These are phyloP conservation scores for Conidiobolus incongruus DNA, from an alignment of 371 early-diverging fungal genomes.

Conservation along the genomic window DNA sequence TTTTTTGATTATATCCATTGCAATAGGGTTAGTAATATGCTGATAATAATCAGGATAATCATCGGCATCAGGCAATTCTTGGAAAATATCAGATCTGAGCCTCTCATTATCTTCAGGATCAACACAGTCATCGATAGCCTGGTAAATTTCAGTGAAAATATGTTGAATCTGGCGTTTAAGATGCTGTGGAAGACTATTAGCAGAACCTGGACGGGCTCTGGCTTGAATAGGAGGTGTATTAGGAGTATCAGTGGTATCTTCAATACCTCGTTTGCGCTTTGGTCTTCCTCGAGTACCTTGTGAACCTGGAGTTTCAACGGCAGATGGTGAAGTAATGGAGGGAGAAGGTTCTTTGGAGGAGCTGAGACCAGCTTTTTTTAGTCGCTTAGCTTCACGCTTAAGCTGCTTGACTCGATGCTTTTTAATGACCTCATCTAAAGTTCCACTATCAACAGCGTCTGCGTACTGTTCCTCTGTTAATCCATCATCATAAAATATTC, in stretches of 20 bases:
- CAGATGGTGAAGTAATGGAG: constrained; percentile 7
- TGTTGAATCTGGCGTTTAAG: constrained; percentile 22
- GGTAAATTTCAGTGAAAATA: constrained; percentile 18
- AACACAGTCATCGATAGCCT: constrained; percentile 21
- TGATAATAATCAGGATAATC: constrained; percentile 70
- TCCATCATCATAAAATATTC: constrained; percentile 73
- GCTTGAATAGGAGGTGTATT: constrained; percentile 1
- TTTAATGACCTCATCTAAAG: constrained; percentile 27
- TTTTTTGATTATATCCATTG: constrained; percentile 41
- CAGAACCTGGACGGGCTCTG: constrained; percentile 5
- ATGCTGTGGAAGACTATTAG: constrained; percentile 10
- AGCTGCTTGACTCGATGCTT: constrained; percentile 23
- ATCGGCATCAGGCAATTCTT: constrained; percentile 43
- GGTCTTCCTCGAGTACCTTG: constrained; percentile 10
- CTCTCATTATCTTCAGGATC: constrained; percentile 21
- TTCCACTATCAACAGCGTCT: constrained; percentile 34
- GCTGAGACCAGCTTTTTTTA: constrained; percentile 6
- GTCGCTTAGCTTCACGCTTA: constrained; percentile 7
- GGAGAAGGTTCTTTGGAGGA: constrained; percentile 6
- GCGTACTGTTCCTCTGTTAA: constrained; percentile 88
- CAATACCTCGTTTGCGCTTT: constrained; percentile 6
- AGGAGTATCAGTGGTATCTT: background rate
- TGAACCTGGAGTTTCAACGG: constrained; percentile 4
- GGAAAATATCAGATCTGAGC: constrained; percentile 15
- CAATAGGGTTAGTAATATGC: constrained; percentile 65